A percentile compares a stretch with the other conserved stretches of the same genome.
Conservation (phyloP, 768 basidiomycete species). For the Rhodosporidiobolus sp. region DNA sequence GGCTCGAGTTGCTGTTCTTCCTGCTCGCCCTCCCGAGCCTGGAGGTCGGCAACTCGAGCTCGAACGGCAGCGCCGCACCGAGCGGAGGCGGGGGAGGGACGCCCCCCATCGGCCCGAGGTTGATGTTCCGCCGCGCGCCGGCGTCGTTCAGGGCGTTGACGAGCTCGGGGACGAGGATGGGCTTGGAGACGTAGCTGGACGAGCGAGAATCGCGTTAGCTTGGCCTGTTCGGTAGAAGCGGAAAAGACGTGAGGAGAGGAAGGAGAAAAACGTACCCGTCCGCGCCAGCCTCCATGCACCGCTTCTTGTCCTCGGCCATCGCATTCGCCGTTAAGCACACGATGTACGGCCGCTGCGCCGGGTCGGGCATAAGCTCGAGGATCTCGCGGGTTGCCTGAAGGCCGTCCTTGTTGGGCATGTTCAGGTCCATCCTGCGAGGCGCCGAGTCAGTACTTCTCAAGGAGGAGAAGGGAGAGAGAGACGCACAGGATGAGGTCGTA, state of each 20-base stretch:
- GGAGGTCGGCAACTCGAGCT: conserved; percentile 20
- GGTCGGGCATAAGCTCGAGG: conserved; percentile 25
- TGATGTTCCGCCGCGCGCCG: neutral
- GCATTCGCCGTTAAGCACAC: conserved; percentile 39
- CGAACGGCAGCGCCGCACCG: conserved; percentile 1
- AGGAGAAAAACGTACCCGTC: conserved; percentile 15
- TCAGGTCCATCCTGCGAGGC: conserved; percentile 33
- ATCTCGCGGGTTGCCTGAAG: conserved; percentile 19
- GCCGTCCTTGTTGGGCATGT: conserved; percentile 37
- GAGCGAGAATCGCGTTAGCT: neutral
- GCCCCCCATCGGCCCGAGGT: neutral
- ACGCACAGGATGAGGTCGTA: conserved; percentile 36
- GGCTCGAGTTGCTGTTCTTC: conserved; percentile 6
- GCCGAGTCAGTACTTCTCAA: neutral
- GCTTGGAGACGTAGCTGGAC: conserved; percentile 25
- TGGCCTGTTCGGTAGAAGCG: rapidly evolving
- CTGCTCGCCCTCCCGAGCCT: conserved; percentile 13
- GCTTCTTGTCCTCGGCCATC: conserved; percentile 28
- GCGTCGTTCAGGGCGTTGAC: conserved; percentile 19
- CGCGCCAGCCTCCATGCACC: conserved; percentile 33
- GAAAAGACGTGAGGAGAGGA: neutral
- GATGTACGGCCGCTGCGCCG: conserved; percentile 12
- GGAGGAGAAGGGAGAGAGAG: neutral
- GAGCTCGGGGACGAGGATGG: conserved; percentile 34
- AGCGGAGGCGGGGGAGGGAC: neutral